Evolutionary conservation across 495 filamentous ascomycete species (phyloP), one percentile per base, ranked within the genome.

Genomic region (Filosporella fistucella): DNA sequence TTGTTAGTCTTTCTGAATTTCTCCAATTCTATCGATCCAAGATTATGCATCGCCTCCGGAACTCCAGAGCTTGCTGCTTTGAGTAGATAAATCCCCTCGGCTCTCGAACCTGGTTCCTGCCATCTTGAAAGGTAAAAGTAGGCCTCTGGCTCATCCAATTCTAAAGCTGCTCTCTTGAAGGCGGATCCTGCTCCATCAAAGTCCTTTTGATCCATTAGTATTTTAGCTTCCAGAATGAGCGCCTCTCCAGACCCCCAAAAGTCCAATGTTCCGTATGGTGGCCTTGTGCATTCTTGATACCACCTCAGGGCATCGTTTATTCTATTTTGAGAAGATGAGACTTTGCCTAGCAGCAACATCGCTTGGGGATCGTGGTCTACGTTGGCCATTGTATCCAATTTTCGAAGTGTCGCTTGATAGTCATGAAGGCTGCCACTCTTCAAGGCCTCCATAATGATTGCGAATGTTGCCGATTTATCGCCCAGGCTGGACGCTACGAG

Each of bases 51-150:
- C n/a, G 57, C 57, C 24, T 54, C 52, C 0, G 32, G 8, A 8
- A 56, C 44, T 6, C 57, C 57, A 1, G 53, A 46, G 1, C 36
- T 45, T 6, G 57, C 50, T 1, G 57, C 57, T 48, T 56, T 60
- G 13, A 60, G 12, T 10, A 60, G 21, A 22, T 56, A 60, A 3
- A 49, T 39, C 29, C 51, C 30, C 23, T 49, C 49, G 9, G 34
- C 18, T 17, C 20, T 2, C 0, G 53, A 47, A 9, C 26, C 36
- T 11, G 20, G 20, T 23, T 48, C 53, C 30, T 54, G 28, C 17
- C 56, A 32, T 24, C 47, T 14, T 6, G 53, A 47, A 11, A 60
- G 57, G 12, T 50, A 38, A 44, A 47, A 56, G 41, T 60, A 60
- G 6, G 40, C 57, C 0, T 13, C 12, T 4, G 57, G 49, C 3